Evolutionary conservation across 352 stramenopile species (phyloP), one percentile per base, ranked within the genome.

Genomic region (Phytophthora hibernalis): DNA sequence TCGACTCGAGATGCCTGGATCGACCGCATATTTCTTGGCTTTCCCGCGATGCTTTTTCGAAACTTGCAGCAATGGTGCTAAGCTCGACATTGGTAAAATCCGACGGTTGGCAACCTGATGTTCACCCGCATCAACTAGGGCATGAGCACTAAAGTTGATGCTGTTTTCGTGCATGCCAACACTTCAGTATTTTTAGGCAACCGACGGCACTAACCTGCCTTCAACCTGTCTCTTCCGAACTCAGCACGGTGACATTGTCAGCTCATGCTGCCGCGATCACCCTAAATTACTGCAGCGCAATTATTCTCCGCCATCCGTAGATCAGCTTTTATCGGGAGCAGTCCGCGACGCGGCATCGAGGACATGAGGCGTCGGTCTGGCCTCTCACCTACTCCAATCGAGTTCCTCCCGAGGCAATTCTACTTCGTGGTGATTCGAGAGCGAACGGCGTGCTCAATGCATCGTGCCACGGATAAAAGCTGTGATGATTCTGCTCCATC

Each of bases 371-470:
- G 75, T 54, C 70, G 70, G 12, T 56, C 81, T 10, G 53, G 54
- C 38, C 53, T 83, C 11, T 54, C 72, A 18, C 60, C 78, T 8
- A 62, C 55, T 3, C 71, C 82, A 1, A 89, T 92, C 42, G 84
- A 90, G 68, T 89, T 92, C 52, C 54, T 86, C 12, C 75, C 80
- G 0, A 42, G 49, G 37, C 58, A 66, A 28, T 91, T 92, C 49
- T 92, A 81, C 60, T 74, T 90, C 8, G 49, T 89, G 26, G 54
- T 87, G 3, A 30, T 85, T 33, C 75, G 55, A 9, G 80, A 89
- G 38, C 75, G 71, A 30, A 52, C 62, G 10, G 61, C 54, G 13
- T 61, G 56, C 38, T 75, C 47, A 0, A 42, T 79, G 24, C 28
- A 53, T 26, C 51, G 44, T 6, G 3, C 21, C 7, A 64, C 43